These are phyloP conservation scores for Piloderma croceum DNA, from an alignment of 768 basidiomycete genomes.

Conservation along the genomic window DNA sequence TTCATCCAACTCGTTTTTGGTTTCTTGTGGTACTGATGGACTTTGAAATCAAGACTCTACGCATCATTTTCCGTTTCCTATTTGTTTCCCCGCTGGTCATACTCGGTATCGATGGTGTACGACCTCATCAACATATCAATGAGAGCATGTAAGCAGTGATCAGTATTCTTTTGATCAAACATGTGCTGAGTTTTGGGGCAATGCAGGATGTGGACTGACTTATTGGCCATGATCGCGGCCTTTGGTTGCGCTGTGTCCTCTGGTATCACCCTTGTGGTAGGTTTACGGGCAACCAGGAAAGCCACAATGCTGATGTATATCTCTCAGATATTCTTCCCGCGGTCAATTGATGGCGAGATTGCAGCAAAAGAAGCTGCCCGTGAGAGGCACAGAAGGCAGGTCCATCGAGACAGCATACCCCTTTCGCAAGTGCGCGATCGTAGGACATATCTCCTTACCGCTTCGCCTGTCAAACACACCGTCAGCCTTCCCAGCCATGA, in stretches of 20 bases:
- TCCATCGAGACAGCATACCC: neutral
- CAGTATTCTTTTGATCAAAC: no score
- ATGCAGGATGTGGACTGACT: constrained; percentile 51
- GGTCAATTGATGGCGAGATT: constrained; percentile 65
- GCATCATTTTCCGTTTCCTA: constrained; percentile 67
- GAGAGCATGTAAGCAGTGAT: constrained; percentile 47
- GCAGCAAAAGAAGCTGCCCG: constrained; percentile 42
- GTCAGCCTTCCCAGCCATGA: no score
- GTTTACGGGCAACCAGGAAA: constrained; percentile 17
- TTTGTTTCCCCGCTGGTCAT: constrained; percentile 62
- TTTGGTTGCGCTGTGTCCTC: constrained; percentile 66
- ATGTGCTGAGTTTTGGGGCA: no score
- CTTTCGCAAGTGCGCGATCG: constrained; percentile 1
- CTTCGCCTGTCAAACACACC: no score
- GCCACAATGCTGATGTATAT: neutral
- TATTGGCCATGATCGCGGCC: constrained; percentile 50
- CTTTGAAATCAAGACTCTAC: constrained; percentile 45
- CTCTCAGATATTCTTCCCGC: constrained; percentile 78
- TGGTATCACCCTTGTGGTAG: constrained; percentile 66
- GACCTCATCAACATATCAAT: constrained; percentile 59
- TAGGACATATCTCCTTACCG: neutral
- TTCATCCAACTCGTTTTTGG: neutral
- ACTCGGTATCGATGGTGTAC: constrained; percentile 64
- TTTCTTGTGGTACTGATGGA: constrained; percentile 1
- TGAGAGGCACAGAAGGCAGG: constrained; percentile 15